Evolutionary conservation across 305 asterid species (phyloP).

Genomic region (Fraxinus velutina): DNA sequence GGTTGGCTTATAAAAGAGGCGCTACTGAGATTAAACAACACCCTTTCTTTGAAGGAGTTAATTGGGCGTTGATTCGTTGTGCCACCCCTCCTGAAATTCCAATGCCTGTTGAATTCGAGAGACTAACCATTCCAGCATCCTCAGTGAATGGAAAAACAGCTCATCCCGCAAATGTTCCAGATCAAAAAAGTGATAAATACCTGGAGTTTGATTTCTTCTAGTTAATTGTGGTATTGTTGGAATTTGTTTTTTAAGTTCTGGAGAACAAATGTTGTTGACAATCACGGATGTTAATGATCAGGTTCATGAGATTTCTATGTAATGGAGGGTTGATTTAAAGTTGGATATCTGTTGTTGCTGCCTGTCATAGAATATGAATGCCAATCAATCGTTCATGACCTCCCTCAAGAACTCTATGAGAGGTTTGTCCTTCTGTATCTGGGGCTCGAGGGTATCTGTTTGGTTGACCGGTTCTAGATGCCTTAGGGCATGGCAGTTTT

Average conservation of each 20-base stretch:
- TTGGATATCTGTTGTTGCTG: constrained; percentile 14
- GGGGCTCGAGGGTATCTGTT: constrained; percentile 13
- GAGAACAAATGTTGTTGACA: constrained; percentile 20
- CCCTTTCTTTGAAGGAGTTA: constrained; percentile 78
- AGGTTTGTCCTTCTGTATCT: background rate
- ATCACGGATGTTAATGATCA: constrained; percentile 21
- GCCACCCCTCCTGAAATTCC: constrained; percentile 85
- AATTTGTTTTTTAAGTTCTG: constrained; percentile 24
- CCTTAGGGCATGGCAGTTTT: constrained; percentile 3
- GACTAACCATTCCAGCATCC: constrained; percentile 42
- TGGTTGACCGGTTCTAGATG: background rate
- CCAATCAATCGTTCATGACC: background rate
- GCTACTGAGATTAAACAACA: constrained; percentile 81
- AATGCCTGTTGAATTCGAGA: constrained; percentile 58
- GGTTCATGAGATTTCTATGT: background rate
- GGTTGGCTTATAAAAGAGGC: constrained; percentile 73
- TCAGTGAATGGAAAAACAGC: constrained; percentile 41
- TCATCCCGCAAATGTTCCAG: constrained; percentile 27
- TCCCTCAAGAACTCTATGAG: background rate
- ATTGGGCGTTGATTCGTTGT: constrained; percentile 82
- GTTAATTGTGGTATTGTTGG: constrained; percentile 14
- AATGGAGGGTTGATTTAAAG: constrained; percentile 13
- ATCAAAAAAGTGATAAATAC: constrained; percentile 55
- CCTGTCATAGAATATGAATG: constrained; percentile 8
- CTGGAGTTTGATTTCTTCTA: constrained; percentile 86